phyloP scores from a whole-genome alignment of 352 stramenopile genomes.

The Pythium angustatum region DNA sequence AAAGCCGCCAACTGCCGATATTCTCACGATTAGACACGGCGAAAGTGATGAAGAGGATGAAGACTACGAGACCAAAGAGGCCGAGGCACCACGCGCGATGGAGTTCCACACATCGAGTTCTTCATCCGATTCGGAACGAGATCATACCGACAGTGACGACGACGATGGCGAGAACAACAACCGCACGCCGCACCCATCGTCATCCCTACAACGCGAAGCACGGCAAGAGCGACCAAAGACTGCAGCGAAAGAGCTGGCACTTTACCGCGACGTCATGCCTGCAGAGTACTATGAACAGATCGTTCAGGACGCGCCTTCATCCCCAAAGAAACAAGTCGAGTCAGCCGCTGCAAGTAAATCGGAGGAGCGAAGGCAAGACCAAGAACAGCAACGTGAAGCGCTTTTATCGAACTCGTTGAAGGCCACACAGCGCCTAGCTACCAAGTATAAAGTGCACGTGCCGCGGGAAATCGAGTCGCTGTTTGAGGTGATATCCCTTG shows the following conservation, averaged over 20 bases:
- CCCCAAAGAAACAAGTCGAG: conserved; percentile 1
- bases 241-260: conserved; percentile 49
- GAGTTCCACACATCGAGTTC: conserved; percentile 66
- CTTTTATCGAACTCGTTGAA: neutral
- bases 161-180: conserved; percentile 4
- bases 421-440: neutral
- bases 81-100: conserved; percentile 48
- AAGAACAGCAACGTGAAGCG: neutral
- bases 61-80: conserved; percentile 63
- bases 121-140: conserved; percentile 42
- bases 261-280: conserved; percentile 55
- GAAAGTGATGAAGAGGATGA: conserved; percentile 40
- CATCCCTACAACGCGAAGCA: neutral
- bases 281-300: conserved; percentile 57
- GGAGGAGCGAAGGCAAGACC: neutral
- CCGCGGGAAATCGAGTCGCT: conserved; percentile 58
- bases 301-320: conserved; percentile 12
- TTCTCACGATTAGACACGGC: conserved; percentile 25
- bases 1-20: conserved; percentile 2
- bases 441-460: conserved; percentile 40
- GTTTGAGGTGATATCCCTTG: conserved; percentile 40
- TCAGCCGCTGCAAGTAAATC: neutral
- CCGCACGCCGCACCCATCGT: neutral
- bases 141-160: conserved; percentile 14
- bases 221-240: conserved; percentile 44